Conservation (phyloP, 2,329 filamentous ascomycete genomes). For the Hymenoscyphus albidus region DNA sequence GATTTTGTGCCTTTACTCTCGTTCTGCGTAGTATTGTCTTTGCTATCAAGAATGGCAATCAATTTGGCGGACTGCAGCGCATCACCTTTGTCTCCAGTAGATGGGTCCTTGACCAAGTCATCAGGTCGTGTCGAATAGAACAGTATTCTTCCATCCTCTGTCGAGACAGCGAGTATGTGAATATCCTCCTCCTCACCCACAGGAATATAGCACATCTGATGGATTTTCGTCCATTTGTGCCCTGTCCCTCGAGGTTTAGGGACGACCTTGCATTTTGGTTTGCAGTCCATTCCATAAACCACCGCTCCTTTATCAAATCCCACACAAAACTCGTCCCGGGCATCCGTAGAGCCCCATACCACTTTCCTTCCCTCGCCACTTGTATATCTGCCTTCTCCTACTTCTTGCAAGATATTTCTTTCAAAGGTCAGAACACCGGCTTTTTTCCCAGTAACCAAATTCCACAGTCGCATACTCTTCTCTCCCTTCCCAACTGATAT, state of each 20-base stretch:
- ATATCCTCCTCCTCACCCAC: slow-evolving; percentile 46
- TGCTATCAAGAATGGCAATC: slow-evolving; percentile 75
- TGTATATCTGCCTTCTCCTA: slow-evolving; percentile 72
- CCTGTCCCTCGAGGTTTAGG: slow-evolving; percentile 46
- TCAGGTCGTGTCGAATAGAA: slow-evolving; percentile 69
- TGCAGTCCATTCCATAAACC: slow-evolving; percentile 85
- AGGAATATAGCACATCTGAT: slow-evolving; percentile 71
- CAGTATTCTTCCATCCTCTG: slow-evolving; percentile 83
- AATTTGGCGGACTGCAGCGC: slow-evolving; percentile 59
- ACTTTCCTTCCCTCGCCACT: slow-evolving; percentile 81
- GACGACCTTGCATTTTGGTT: slow-evolving; percentile 70
- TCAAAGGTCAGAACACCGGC: slow-evolving; percentile 87
- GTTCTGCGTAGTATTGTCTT: slow-evolving; percentile 47
- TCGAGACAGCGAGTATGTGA: slow-evolving; percentile 70
- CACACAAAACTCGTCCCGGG: slow-evolving; percentile 82
- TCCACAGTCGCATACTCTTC: slow-evolving; percentile 90
- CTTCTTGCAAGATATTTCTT: slow-evolving; percentile 65
- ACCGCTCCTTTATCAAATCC: slow-evolving; percentile 82
- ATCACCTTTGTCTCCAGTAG: slow-evolving; percentile 38
- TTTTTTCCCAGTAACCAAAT: slow-evolving; percentile 93
- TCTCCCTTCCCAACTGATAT: slow-evolving; percentile 88
- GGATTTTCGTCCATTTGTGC: slow-evolving; percentile 64
- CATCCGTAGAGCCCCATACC: slow-evolving; percentile 69
- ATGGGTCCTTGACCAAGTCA: slow-evolving; percentile 39
- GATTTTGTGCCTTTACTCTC: slow-evolving; percentile 56